Percentiles rank a stretch among this genome's conserved stretches.
These are phyloP conservation scores for Nothophytophthora sp. DNA, from an alignment of 352 stramenopile genomes.

Conservation along the genomic window DNA sequence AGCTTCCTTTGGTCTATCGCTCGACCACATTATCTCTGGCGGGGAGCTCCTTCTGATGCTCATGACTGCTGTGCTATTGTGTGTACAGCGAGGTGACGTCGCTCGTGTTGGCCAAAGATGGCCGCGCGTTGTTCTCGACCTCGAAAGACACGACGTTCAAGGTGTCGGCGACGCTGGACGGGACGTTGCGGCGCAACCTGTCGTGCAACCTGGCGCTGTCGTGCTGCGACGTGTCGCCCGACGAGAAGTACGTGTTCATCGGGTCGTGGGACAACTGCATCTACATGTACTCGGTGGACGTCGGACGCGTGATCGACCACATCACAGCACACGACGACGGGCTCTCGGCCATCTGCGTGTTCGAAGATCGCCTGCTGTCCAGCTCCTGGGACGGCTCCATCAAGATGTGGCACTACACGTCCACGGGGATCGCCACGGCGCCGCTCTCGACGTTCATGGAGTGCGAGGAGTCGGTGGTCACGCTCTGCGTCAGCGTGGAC, in stretches of 20 bases:
- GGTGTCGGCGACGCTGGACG: conserved; percentile 66
- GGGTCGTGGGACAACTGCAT: conserved; percentile 83
- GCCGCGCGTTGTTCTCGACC: conserved; percentile 68
- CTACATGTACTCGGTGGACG: conserved; percentile 89
- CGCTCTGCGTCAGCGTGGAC: conserved; percentile 70
- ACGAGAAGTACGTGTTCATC: conserved; percentile 87
- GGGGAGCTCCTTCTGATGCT: background rate
- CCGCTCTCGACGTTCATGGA: conserved; percentile 76
- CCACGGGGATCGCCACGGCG: conserved; percentile 59
- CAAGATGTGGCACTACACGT: conserved; percentile 81
- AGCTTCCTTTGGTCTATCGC: background rate
- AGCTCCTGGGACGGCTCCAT: conserved; percentile 79
- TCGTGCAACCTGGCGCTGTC: conserved; percentile 81
- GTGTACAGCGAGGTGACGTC: conserved; percentile 67
- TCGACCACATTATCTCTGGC: background rate
- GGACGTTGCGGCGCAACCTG: conserved; percentile 62
- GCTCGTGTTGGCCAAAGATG: conserved; percentile 58
- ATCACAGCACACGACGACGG: conserved; percentile 81
- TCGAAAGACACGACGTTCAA: conserved; percentile 81
- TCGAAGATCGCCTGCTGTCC: conserved; percentile 72
- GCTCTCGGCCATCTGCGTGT: conserved; percentile 74
- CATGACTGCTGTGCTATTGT: background rate
- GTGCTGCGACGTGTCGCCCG: conserved; percentile 74
- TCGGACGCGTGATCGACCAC: conserved; percentile 78
- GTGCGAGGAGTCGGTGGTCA: conserved; percentile 70